Evolutionary conservation across 2,329 filamentous ascomycete genomes (phyloP), one percentile per base, ranked within the genome.

Genomic region (Neopestalotiopsis sp.): DNA sequence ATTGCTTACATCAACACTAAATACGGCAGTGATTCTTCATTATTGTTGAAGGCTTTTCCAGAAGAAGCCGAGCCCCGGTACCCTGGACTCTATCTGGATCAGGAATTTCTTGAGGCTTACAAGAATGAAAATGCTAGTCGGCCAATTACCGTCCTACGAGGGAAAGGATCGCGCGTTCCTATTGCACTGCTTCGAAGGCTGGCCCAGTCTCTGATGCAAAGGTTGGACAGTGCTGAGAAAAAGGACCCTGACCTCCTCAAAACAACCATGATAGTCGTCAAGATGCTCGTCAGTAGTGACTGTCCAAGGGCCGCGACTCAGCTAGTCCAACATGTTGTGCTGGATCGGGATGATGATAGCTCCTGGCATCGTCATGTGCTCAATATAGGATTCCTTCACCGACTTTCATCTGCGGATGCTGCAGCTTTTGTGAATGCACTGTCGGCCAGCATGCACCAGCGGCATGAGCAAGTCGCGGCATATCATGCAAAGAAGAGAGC

Each of bases 311-410:
- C 76, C 1, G 80, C 80, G 0, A 75, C 73, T 5, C 72, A 76
- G 0, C 75, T 80, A 1, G 74, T 82, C 4, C 73, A 72, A 2
- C 68, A 77, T 17, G 57, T 81, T 10, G 69, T 81, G 3, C 57
- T 81, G 14, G 70, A 80, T 4, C 69, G 73, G 9, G 69, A 69
- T 3, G 74, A 76, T 5, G 73, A 77, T 28, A 81, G 77, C 56
- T 75, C 77, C 1, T 81, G 77, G 77, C 78, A 80, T 63, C 74
- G 78, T 0, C 72, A 75, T 30, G 67, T 81, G 2, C 70, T 81
- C 38, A 76, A 70, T 40, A 5, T 61, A 1, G 42, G 67, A 0
- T 78, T 79, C 42, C 70, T 82, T 13, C 71, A 70, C 1, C 71
- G 68, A 1, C 73, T 83, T 3, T 71, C 76, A 1, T 69, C 77